Evolutionary conservation across 805 yeast species (phyloP).

Genomic region (Suhomyces xylopsoci): DNA sequence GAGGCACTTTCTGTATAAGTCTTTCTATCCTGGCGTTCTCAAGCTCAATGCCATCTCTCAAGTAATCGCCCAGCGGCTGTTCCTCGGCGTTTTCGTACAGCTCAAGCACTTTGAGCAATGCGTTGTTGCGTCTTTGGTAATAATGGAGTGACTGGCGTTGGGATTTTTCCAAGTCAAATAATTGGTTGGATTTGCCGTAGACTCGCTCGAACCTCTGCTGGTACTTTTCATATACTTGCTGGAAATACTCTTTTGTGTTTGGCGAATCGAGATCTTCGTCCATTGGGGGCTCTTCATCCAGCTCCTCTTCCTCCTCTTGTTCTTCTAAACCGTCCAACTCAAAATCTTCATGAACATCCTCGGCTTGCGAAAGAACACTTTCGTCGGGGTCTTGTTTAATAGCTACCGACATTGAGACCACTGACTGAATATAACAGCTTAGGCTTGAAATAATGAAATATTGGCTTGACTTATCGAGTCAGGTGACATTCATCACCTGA

Average conservation of each 20-base stretch:
- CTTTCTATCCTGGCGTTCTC: not conserved
- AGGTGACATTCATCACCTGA: not conserved
- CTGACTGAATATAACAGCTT: no score
- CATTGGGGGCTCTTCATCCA: slow-evolving; percentile 1
- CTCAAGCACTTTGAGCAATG: slow-evolving; percentile 28
- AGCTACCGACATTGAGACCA: no score
- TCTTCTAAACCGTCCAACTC: not conserved
- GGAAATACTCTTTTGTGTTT: slow-evolving; percentile 17
- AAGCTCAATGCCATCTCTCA: not conserved
- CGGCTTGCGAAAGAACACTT: not conserved
- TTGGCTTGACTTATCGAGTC: not conserved
- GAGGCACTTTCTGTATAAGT: slow-evolving; percentile 13
- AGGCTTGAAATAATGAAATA: not conserved
- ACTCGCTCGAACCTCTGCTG: slow-evolving; percentile 24
- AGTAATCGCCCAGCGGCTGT: slow-evolving; percentile 1
- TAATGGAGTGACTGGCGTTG: slow-evolving; percentile 34
- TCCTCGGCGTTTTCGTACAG: slow-evolving; percentile 12
- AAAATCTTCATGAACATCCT: not conserved
- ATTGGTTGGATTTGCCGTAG: slow-evolving; percentile 19
- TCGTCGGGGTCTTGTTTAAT: not conserved
- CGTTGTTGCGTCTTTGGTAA: slow-evolving; percentile 36
- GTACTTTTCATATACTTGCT: slow-evolving; percentile 25
- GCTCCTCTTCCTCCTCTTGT: not conserved
- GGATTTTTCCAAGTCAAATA: slow-evolving; percentile 31
- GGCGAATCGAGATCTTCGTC: slow-evolving; percentile 2